Evolutionary conservation across 1,284 basidiomycete genomes (phyloP).

Genomic region (Marasmius oreades): DNA sequence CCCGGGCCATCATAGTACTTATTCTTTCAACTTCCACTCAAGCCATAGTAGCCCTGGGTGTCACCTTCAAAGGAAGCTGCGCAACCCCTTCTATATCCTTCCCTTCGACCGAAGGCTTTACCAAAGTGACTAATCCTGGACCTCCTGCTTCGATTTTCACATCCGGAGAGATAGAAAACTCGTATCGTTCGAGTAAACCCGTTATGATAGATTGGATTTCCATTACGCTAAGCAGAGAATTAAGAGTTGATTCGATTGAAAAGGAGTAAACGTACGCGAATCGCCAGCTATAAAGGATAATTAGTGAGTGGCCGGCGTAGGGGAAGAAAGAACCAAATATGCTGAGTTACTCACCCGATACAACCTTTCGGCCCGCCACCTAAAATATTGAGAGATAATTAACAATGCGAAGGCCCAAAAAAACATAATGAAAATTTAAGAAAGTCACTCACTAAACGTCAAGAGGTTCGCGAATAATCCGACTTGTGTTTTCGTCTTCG

Average conservation of each 20-base stretch:
- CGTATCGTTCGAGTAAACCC: slow-evolving; percentile 9
- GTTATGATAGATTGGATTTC: slow-evolving; percentile 12
- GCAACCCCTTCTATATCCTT: slow-evolving; percentile 9
- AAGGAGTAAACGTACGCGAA: slow-evolving; percentile 7
- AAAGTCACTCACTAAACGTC: neutral
- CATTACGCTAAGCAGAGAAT: slow-evolving; percentile 1
- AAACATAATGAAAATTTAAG: too few species aligned
- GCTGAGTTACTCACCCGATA: slow-evolving; percentile 8
- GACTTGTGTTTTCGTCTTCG: slow-evolving; percentile 4
- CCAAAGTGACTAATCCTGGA: neutral
- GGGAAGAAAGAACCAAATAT: neutral
- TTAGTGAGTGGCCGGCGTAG: too few species aligned
- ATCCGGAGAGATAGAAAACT: slow-evolving; percentile 7
- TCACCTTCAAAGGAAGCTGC: slow-evolving; percentile 8
- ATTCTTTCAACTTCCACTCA: too few species aligned
- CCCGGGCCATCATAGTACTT: too few species aligned
- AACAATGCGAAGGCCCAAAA: neutral
- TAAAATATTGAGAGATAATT: neutral
- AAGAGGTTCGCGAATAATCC: slow-evolving; percentile 6
- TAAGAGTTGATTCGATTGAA: neutral
- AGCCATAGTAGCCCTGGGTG: neutral
- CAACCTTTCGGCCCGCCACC: slow-evolving; percentile 11
- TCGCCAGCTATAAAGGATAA: neutral
- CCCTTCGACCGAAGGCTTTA: slow-evolving; percentile 10
- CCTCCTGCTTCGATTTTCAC: slow-evolving; percentile 1